Base-by-base conservation (phyloP, 305 asterid species). In the Ajuga reptans region DNA sequence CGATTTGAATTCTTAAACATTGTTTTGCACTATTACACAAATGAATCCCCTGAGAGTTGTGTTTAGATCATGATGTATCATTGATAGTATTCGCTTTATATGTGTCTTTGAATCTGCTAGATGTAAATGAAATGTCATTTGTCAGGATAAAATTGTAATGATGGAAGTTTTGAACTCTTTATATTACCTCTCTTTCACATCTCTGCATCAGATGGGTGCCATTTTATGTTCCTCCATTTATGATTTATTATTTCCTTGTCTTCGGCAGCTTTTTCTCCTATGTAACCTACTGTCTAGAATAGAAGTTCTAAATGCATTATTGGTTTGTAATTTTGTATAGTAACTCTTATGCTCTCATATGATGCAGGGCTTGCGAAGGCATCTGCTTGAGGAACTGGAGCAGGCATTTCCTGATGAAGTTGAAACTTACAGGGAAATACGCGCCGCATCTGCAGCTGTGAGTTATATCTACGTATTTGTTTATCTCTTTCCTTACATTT, bases 361-460 rank as follows among this genome's bases (percentile, higher is more conserved):
- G 45, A 15, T 62, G 63, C 71, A 71, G 75, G 34, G 60, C 47
- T 27, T 71, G 37, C 56, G 75, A 9, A 71, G 10, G 55, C 70
- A 71, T 21, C 70, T 71, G 41, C 69, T 71, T 61, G 75, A 71
- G 57, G 75, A 71, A 71, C 57, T 71, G 49, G 75, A 71, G 47
- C 70, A 71, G 64, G 52, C 70, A 50, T 71, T 71, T 71, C 70
- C 75, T 51, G 75, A 15, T 9, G 75, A 71, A 71, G 70, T 71
- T 27, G 75, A 71, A 51, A 71, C 56, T 61, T 71, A 71, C 24
- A 51, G 75, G 54, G 75, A 71, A 54, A 71, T 71, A 39, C 64
- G 75, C 27, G 16, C 70, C 9, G 64, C 75, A 51, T 71, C 75
- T 61, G 64, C 75, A 61, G 64, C 69, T 41, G 70, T 71, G 39